Percentiles rank a stretch among this genome's conserved stretches.
These are phyloP conservation scores for Chimonanthus praecox DNA, from an alignment of 164 flowering plant genomes.

Conservation along the genomic window DNA sequence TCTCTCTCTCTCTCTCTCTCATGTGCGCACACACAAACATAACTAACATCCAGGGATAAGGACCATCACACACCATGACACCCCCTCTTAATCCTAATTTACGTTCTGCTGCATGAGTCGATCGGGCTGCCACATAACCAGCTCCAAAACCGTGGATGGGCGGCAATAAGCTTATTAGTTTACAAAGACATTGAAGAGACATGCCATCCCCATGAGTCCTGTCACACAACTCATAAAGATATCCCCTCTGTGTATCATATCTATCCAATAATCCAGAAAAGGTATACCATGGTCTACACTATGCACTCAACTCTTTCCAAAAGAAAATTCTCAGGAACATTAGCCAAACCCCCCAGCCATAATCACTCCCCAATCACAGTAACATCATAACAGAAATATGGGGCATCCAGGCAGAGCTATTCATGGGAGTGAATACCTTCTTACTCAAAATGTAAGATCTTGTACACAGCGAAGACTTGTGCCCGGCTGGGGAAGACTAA, in stretches of 20 bases:
- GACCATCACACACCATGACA: conserved; percentile 53
- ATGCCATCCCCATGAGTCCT: not conserved
- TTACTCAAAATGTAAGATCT: conserved; percentile 16
- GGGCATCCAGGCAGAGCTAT: conserved; percentile 14
- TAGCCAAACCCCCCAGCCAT: not conserved
- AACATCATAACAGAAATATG: not conserved
- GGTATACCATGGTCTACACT: conserved; percentile 22
- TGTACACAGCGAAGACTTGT: conserved; percentile 11
- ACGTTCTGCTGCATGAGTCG: conserved; percentile 48
- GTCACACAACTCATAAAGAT: not conserved
- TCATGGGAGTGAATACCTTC: conserved; percentile 15
- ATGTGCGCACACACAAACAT: conserved; percentile 13
- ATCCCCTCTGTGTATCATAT: not conserved
- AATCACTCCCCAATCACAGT: not conserved
- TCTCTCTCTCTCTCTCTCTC: too few relatives aligned
- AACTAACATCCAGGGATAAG: conserved; percentile 86
- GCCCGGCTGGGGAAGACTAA: not conserved
- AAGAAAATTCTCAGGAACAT: not conserved
- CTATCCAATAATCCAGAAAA: conserved; percentile 13
- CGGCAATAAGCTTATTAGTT: conserved; percentile 25
- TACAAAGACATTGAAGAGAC: too few relatives aligned
- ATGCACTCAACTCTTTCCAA: not conserved
- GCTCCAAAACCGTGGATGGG: conserved; percentile 84
- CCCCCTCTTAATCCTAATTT: conserved; percentile 32
- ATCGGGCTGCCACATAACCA: conserved; percentile 91